phyloP scores from a whole-genome alignment of 352 stramenopile species.

The Phytopythium oedochilum region DNA sequence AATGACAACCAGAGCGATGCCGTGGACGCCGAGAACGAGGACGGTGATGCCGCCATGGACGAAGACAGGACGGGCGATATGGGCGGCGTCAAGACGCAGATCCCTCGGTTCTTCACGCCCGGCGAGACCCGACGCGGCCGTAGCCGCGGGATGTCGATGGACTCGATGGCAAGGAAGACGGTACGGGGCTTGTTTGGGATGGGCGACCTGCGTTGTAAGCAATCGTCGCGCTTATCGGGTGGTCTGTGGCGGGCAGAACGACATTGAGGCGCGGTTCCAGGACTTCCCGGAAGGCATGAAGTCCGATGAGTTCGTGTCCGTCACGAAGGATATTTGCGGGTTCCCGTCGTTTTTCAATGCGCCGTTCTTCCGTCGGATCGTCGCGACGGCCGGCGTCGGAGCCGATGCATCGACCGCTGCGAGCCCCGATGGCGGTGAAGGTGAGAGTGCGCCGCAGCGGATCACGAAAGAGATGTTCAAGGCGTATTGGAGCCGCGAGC shows the following conservation, averaged over 20 bases:
- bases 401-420: neutral
- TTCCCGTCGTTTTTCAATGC: constrained; percentile 99
- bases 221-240: neutral
- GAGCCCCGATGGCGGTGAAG: constrained; percentile 14
- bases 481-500: constrained; percentile 93
- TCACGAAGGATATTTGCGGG: constrained; percentile 97
- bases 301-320: constrained; percentile 87
- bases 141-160: constrained; percentile 53
- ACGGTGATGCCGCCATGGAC: constrained; percentile 12
- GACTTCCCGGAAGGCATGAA: constrained; percentile 83
- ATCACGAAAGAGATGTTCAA: constrained; percentile 90
- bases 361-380: constrained; percentile 93
- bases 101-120: constrained; percentile 70
- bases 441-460: constrained; percentile 21
- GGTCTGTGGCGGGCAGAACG: constrained; percentile 16
- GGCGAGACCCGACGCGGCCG: constrained; percentile 56
- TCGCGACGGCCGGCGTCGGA: constrained; percentile 16
- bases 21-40: constrained; percentile 8
- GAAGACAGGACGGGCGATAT: constrained; percentile 12
- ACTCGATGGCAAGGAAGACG: constrained; percentile 56
- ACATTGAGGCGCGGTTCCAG: constrained; percentile 76
- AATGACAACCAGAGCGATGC: constrained; percentile 18
- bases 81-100: constrained; percentile 20
- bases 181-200: constrained; percentile 12
- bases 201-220: neutral